Evolutionary conservation across 225 moss, liverwort and hornwort species (phyloP), one percentile per base, ranked within the genome.

Genomic region (Climacium dendroides): DNA sequence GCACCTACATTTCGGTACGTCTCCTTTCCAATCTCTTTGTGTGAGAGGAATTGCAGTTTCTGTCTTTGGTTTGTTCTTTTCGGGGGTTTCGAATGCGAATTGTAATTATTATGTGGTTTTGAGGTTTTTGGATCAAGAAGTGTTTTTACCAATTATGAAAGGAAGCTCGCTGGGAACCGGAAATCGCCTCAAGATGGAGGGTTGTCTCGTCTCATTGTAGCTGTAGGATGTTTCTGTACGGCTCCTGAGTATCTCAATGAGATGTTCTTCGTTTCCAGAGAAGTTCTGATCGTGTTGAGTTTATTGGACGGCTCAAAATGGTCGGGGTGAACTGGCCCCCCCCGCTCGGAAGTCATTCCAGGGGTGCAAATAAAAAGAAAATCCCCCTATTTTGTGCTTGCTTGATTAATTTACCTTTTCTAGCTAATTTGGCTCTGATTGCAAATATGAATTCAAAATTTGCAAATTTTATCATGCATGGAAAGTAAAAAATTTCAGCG

Each of bases 1-100:
- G 95, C 88, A 84, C 89, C 47, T 97, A 97, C 84, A 73, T 95
- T 71, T 96, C 95, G 82, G 92, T 93, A 63, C 54, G 61, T 72
- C 48, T 86, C 84, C 67, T 87, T 77, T 26, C 24, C 24, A 58
- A 86, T 35, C 90, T 23, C 87, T 73, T 57, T 34, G 55, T 41
- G 47, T 35, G 45, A 58, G 74, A 12, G 48, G 34, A 48, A 48
- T 58, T 48, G 73, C 26, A 59, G 35, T 53, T 37, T 35, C 14
- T 18, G 12, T n/a, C 74, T 35, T 61, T 7, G 5, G 29, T 74
- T 62, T 22, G 19, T 8, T 30, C 39, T 32, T 64, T 77, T n/a
- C 26, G 29, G n/a, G 26, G 34, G 19, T 85, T 62, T 52, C 35
- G 28, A 75, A 60, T 26, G n/a, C 41, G 23, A 76, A 37, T n/a